A percentile compares a stretch with the other conserved stretches of the same genome.
Conservation (phyloP, 306 rosid species). For the Castanopsis chinensis region DNA sequence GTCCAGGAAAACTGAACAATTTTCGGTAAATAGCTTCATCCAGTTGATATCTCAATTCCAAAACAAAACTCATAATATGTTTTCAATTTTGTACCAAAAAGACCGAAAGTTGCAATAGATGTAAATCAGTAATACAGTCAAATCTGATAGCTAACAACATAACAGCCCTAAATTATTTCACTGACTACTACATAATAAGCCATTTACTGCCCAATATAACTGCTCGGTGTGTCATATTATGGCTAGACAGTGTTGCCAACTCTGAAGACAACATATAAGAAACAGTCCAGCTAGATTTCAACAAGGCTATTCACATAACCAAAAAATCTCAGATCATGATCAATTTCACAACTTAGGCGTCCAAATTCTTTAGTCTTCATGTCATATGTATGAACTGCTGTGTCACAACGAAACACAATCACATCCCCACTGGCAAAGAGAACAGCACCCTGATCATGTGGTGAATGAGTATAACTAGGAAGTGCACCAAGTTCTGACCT, state of each 20-base stretch:
- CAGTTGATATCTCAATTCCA: not conserved
- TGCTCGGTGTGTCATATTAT: not conserved
- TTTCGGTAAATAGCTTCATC: not conserved
- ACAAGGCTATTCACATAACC: constrained; percentile 41
- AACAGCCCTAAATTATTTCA: not conserved
- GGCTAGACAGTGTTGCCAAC: not conserved
- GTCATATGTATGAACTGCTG: constrained; percentile 7
- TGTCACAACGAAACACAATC: not conserved
- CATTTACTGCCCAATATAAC: not conserved
- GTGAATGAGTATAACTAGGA: not conserved
- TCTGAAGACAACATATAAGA: not conserved
- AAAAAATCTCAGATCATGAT: not conserved
- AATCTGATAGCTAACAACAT: not conserved
- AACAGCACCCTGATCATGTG: not conserved
- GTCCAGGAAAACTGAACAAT: not conserved
- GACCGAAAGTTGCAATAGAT: not conserved
- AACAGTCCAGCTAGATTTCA: constrained; percentile 22
- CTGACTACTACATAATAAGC: not conserved
- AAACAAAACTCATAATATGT: not conserved
- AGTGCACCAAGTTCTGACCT: not conserved
- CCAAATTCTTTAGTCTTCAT: constrained; percentile 12
- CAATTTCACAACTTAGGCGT: not conserved
- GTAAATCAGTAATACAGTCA: not conserved
- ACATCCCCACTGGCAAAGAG: constrained; percentile 22
- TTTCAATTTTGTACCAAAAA: not conserved